phyloP scores from a whole-genome alignment of 805 yeast genomes.

The Lipomyces starkeyi region DNA sequence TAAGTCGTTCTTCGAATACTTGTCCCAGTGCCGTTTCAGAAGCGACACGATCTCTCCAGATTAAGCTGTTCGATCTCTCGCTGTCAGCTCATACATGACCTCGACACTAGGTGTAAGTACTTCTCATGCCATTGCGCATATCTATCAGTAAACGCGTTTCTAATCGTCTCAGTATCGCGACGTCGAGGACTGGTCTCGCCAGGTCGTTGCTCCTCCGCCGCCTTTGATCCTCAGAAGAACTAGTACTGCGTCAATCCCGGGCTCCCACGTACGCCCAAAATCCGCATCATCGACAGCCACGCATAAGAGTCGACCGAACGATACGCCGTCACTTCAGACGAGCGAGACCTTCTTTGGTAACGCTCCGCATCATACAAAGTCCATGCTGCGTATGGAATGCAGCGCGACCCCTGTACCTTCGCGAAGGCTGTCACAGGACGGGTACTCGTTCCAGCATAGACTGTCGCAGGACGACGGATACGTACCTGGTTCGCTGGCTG shows the following conservation, averaged over 20 bases:
- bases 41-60: neutral
- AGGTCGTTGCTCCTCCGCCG: constrained; percentile 26
- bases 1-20: too few species aligned
- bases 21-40: too few species aligned
- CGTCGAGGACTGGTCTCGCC: constrained; percentile 35
- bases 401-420: neutral
- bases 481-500: constrained; percentile 7
- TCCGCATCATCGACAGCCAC: constrained; percentile 1
- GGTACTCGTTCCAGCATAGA: constrained; percentile 9
- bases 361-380: constrained; percentile 11
- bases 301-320: constrained; percentile 1
- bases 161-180: constrained; percentile 23
- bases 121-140: neutral
- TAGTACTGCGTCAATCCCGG: constrained; percentile 11
- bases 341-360: constrained; percentile 5
- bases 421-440: neutral
- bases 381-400: neutral
- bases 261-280: constrained; percentile 4
- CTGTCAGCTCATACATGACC: constrained; percentile 3
- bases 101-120: constrained; percentile 19
- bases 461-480: neutral
- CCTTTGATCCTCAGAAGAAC: constrained; percentile 15
- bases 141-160: neutral
- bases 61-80: neutral
- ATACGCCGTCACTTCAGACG: neutral